Conservation (phyloP, 2,329 filamentous ascomycete species). For the Anthostomella pinea region DNA sequence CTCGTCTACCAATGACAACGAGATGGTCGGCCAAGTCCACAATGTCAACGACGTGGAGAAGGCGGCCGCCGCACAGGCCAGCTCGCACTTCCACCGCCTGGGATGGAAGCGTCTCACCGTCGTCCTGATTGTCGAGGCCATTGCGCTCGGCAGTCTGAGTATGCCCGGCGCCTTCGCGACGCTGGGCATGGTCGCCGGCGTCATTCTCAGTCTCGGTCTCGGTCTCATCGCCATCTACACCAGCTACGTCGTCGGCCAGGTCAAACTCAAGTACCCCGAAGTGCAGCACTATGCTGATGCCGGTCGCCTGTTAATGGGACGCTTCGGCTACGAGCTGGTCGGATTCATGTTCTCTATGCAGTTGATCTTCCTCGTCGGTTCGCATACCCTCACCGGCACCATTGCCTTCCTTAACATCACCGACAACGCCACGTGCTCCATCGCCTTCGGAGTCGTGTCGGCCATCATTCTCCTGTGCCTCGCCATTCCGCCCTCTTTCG, state of each 20-base stretch:
- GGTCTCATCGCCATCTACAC: constrained; percentile 48
- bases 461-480: constrained; percentile 52
- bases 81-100: constrained; percentile 49
- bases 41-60: constrained; percentile 44
- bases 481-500: constrained; percentile 56
- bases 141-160: constrained; percentile 52
- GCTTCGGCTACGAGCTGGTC: constrained; percentile 51
- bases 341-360: constrained; percentile 53
- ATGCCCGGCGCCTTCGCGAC: constrained; percentile 51
- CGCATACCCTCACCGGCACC: constrained; percentile 60
- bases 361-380: constrained; percentile 62
- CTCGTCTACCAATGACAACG: constrained; percentile 18
- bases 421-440: constrained; percentile 53
- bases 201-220: constrained; percentile 40
- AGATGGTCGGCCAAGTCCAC: constrained; percentile 31
- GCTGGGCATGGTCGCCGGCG: constrained; percentile 52
- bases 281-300: constrained; percentile 49
- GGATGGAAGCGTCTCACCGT: constrained; percentile 57
- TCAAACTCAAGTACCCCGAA: constrained; percentile 32
- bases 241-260: constrained; percentile 45
- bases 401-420: constrained; percentile 61
- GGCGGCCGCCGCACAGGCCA: constrained; percentile 43
- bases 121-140: constrained; percentile 55
- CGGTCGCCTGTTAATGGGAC: constrained; percentile 52
- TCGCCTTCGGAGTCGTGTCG: constrained; percentile 56